Conservation (phyloP, 257 asterid species). For the Ehretia macrophylla region DNA sequence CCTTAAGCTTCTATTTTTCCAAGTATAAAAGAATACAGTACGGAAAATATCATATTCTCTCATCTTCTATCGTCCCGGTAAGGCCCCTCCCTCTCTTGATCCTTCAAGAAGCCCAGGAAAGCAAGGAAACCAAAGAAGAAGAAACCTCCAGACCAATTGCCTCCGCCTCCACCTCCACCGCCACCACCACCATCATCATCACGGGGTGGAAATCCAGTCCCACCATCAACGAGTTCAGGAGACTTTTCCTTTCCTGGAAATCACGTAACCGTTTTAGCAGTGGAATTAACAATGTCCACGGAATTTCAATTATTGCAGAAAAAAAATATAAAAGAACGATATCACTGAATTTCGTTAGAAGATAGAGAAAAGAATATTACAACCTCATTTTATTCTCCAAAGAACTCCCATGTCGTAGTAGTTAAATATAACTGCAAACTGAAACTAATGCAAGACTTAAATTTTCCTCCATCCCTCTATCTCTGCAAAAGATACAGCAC, state of each 20-base stretch:
- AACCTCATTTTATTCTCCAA: no score
- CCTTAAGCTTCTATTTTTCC: no score
- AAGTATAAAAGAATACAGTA: not conserved
- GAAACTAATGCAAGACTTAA: no score
- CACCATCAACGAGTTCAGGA: constrained; percentile 92
- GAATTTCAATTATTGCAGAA: not conserved
- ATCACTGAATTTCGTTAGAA: no score
- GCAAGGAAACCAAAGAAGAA: constrained; percentile 77
- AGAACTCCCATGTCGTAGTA: no score
- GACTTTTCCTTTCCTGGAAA: constrained; percentile 75
- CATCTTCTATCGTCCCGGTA: constrained; percentile 41
- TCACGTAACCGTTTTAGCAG: constrained; percentile 1
- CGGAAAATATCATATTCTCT: constrained; percentile 1
- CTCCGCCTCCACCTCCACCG: constrained; percentile 85
- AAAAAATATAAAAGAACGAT: no score
- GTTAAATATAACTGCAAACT: no score
- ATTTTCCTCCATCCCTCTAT: no score
- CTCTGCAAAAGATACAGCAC: no score
- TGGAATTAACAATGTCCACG: not conserved
- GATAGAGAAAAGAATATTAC: no score
- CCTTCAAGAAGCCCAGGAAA: constrained; percentile 62
- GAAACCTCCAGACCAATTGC: constrained; percentile 85
- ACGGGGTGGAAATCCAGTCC: constrained; percentile 79
- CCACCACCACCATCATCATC: constrained; percentile 88
- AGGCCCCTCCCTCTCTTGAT: constrained; percentile 59